Percentiles rank a stretch among this genome's conserved stretches.
Evolutionary conservation across 192 early-diverging fungal genomes (phyloP).

Genomic region (Coemansia sp.): DNA sequence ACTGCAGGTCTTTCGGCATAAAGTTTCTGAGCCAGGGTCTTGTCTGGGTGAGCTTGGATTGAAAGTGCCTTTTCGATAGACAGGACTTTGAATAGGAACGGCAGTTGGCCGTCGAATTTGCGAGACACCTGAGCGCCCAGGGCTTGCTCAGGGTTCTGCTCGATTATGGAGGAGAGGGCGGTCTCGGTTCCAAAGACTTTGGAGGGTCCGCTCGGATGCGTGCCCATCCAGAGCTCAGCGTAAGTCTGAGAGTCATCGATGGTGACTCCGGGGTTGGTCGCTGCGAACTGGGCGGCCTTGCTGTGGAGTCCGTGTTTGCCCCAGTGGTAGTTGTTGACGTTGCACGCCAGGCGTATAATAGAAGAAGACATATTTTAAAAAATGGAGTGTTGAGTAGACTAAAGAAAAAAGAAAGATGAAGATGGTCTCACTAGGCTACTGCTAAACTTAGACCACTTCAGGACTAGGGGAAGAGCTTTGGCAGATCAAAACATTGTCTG

Average conservation of each 20-base stretch:
- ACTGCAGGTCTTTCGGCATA: conserved; percentile 70
- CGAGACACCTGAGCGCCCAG: conserved; percentile 58
- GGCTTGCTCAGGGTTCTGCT: conserved; percentile 50
- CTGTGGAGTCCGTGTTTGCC: conserved; percentile 80
- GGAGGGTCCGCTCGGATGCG: conserved; percentile 90
- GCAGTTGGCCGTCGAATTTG: conserved; percentile 75
- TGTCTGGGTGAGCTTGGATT: conserved; percentile 98
- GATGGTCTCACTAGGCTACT: background rate
- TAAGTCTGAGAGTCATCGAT: conserved; percentile 73
- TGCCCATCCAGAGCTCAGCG: conserved; percentile 99
- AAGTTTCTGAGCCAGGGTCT: conserved; percentile 73
- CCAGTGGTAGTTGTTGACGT: conserved; percentile 94
- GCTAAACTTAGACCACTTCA: background rate
- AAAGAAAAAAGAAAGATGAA: background rate
- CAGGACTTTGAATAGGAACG: conserved; percentile 97
- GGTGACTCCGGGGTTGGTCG: conserved; percentile 56
- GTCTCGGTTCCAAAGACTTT: conserved; percentile 48
- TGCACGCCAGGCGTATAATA: conserved; percentile 62
- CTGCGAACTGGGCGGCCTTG: conserved; percentile 85
- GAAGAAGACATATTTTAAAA: background rate
- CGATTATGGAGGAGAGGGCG: conserved; percentile 56
- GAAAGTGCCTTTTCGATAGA: conserved; percentile 87
- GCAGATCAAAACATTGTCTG: background rate
- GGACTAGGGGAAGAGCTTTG: background rate
- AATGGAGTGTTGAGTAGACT: background rate